Evolutionary conservation across 495 filamentous ascomycete genomes (phyloP).

Genomic region (Podospora comata): DNA sequence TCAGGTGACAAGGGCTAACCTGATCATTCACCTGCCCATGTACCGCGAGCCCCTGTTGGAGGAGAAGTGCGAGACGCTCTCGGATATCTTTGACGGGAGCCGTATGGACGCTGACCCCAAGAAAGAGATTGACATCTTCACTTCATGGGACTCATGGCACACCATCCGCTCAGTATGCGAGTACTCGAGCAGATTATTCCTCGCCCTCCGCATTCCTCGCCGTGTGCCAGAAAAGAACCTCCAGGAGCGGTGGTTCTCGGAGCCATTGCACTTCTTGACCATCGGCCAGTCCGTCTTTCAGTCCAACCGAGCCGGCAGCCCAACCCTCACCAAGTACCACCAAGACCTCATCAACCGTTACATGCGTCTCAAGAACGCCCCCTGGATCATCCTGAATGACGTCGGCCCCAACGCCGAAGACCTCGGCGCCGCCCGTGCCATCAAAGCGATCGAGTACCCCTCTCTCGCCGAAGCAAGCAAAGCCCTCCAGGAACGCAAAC

Average conservation of each 20-base stretch:
- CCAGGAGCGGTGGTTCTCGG: constrained; percentile 89
- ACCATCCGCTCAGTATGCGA: constrained; percentile 79
- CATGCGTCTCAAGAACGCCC: constrained; percentile 75
- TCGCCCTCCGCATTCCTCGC: constrained; percentile 79
- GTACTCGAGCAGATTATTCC: constrained; percentile 74
- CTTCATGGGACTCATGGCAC: constrained; percentile 93
- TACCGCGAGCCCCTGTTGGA: constrained; percentile 51
- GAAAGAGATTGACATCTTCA: constrained; percentile 60
- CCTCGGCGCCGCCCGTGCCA: constrained; percentile 44
- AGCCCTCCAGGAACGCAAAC: constrained; percentile 33
- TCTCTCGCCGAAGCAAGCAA: constrained; percentile 60
- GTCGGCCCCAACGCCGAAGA: constrained; percentile 63
- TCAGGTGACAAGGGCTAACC: constrained; percentile 68
- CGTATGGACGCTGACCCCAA: constrained; percentile 16
- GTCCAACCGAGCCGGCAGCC: constrained; percentile 73
- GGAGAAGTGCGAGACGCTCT: constrained; percentile 41
- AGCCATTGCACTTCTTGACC: constrained; percentile 79
- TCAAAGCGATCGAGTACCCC: constrained; percentile 51
- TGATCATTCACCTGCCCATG: constrained; percentile 81
- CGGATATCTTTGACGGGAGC: constrained; percentile 29
- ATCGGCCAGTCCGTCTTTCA: constrained; percentile 67
- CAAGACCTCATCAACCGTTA: constrained; percentile 75
- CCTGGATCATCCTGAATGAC: constrained; percentile 78
- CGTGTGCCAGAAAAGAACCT: constrained; percentile 68
- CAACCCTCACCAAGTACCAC: constrained; percentile 75